Evolutionary conservation across 345 rosid genomes (phyloP), one percentile per base, ranked within the genome.

Genomic region (Citropsis articulata): DNA sequence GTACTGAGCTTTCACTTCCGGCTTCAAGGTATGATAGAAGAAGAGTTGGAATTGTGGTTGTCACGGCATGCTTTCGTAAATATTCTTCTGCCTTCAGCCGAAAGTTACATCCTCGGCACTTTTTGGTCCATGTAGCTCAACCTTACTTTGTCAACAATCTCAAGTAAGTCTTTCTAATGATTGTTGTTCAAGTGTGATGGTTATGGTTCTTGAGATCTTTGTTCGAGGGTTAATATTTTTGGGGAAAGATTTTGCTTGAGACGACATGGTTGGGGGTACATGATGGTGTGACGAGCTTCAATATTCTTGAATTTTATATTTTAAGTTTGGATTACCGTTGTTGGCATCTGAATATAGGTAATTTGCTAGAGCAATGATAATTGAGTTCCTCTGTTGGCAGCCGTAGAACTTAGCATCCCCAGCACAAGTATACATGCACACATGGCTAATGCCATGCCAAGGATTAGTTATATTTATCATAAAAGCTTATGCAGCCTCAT

Each of bases 31-130:
- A 71, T 86, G 71, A 42, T 7, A 75, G 81, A 81, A 76, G 86
- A 63, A 83, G 82, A 79, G 60, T 62, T 65, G 76, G 53, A 70
- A 38, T 76, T 77, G 57, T 78, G 64, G 72, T 76, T 38, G 64
- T 73, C 31, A 64, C 62, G 28, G 22, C 80, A 79, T 72, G 81
- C 81, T 62, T 76, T 77, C 79, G 82, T 19, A 70, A 60, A 69
- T 38, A 64, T 82, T 75, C 82, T 73, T 40, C 66, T 85, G 75
- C 82, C 55, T 83, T 84, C 68, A 82, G 86, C 77, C 82, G 60
- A 82, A 87, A 85, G 72, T 79, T 76, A 30, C 74, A 45, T 84
- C 81, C 88, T 21, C 63, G 35, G 50, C 77, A 83, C 57, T 81
- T 72, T 76, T 76, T 73, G 66, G 64, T 79, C 75, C 85, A 63